Base-by-base conservation (phyloP, 164 flowering plant genomes). In the Litsea cubeba region DNA sequence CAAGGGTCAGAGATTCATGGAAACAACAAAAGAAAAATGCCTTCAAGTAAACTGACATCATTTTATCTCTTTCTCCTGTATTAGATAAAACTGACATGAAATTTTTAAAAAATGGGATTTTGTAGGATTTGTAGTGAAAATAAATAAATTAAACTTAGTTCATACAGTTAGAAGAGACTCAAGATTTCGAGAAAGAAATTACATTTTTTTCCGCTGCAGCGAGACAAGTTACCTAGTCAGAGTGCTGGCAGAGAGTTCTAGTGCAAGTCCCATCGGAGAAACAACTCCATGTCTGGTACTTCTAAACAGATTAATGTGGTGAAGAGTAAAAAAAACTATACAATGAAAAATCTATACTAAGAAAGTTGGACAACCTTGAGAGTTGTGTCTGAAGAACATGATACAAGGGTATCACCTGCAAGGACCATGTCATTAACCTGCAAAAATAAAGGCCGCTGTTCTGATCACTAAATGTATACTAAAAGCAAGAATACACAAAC, bases 391-490 rank as follows among this genome's bases (percentile, higher is more conserved):
- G 99, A 96, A 70, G 99, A 96, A 79, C 99, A 96, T 7, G 99
- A 96, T 50, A 96, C 90, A 49, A 96, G 91, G 4, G 93, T 91
- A 66, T 89, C 88, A 68, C 97, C 94, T 58, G 83, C 83, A 84
- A 96, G 84, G 64, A 94, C 89, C 32, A 83, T 93, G 84, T 94
- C 99, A 85, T 96, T 96, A 62, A 96, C 99, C 99, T 95, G 88
- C 80, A 84, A 46, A 79, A 72, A 35, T 65, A 80, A 72, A 70
- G 35, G n/a, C n/a, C 23, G 7, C 23, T n/a, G 63, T 17, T 60
- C 7, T 60, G 23, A 60, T 11, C 66, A 63, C 7, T 63, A 12
- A 23, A 63, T 63, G 26, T 0, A 23, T 11, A 40, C 46, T 11
- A 25, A 25, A 23, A 63, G 28, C 66, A 63, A 23, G 17, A 23